These are phyloP conservation scores for Aspergillus kassunensis DNA, from an alignment of 495 filamentous ascomycete species.

Conservation along the genomic window DNA sequence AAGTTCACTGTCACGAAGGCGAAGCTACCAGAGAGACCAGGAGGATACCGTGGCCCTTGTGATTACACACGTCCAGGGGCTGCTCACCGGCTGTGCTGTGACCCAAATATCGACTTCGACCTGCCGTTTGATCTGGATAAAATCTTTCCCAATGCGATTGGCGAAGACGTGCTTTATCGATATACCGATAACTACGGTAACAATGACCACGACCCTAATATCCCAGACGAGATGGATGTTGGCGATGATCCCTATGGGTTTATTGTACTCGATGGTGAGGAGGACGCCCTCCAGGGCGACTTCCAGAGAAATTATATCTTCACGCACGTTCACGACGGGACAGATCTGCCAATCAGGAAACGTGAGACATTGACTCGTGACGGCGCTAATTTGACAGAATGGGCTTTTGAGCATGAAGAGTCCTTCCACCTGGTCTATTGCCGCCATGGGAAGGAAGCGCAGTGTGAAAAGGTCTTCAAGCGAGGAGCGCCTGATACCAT, in stretches of 20 bases:
- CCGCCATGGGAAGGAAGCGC: background rate
- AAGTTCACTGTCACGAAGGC: background rate
- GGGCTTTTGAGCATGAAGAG: conserved; percentile 24
- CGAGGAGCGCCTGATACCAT: conserved; percentile 30
- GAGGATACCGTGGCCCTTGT: background rate
- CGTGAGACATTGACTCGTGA: conserved; percentile 20
- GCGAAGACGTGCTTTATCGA: background rate
- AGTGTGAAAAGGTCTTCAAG: conserved; percentile 22
- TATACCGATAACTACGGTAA: conserved; percentile 11
- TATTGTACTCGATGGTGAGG: conserved; percentile 25
- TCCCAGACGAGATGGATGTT: conserved; percentile 17
- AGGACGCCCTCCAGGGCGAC: conserved; percentile 13
- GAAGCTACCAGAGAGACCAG: background rate
- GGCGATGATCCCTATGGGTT: conserved; percentile 29
- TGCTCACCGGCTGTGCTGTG: background rate
- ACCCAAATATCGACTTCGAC: background rate
- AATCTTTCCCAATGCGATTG: background rate
- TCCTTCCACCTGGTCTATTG: conserved; percentile 21
- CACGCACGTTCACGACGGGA: conserved; percentile 17
- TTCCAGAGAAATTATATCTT: conserved; percentile 6
- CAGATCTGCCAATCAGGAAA: conserved; percentile 4
- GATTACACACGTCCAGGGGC: background rate
- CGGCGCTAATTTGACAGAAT: conserved; percentile 20
- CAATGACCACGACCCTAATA: conserved; percentile 11
- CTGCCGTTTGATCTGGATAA: background rate